Conservation (phyloP, 352 stramenopile species). For the Globisporangium perplexum region DNA sequence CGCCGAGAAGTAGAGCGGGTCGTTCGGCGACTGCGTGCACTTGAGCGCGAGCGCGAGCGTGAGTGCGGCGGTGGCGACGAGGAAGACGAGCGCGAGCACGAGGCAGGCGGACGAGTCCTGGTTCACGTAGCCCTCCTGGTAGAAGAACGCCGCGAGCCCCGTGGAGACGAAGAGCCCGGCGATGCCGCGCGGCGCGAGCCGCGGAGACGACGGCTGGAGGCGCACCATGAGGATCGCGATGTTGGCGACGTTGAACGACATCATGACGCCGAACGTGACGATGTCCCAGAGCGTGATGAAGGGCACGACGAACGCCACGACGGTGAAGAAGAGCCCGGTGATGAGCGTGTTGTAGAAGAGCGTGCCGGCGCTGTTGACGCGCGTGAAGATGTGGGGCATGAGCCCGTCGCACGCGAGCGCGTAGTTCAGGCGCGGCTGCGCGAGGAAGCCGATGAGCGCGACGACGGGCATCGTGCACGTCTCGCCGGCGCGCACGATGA, state of each 20-base stretch:
- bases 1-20: conserved; percentile 27
- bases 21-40: conserved; percentile 33
- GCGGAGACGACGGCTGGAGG: conserved; percentile 44
- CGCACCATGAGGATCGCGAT: conserved; percentile 56
- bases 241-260: conserved; percentile 86
- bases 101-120: conserved; percentile 26
- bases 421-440: conserved; percentile 92
- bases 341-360: conserved; percentile 78
- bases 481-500: conserved; percentile 53
- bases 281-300: conserved; percentile 83
- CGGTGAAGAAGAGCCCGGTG: conserved; percentile 56
- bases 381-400: conserved; percentile 85
- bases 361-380: conserved; percentile 64
- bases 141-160: conserved; percentile 42
- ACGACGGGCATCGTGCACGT: conserved; percentile 91
- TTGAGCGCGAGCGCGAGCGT: conserved; percentile 37
- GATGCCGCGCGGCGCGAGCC: conserved; percentile 26
- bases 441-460: conserved; percentile 92
- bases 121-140: conserved; percentile 50
- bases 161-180: conserved; percentile 27
- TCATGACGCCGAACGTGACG: conserved; percentile 81
- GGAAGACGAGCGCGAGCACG: conserved; percentile 35
- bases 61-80: conserved; percentile 28
- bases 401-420: conserved; percentile 92
- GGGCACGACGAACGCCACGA: conserved; percentile 66